These are phyloP conservation scores for Sporisorium scitamineum DNA, from an alignment of 1,284 basidiomycete genomes.

Conservation along the genomic window DNA sequence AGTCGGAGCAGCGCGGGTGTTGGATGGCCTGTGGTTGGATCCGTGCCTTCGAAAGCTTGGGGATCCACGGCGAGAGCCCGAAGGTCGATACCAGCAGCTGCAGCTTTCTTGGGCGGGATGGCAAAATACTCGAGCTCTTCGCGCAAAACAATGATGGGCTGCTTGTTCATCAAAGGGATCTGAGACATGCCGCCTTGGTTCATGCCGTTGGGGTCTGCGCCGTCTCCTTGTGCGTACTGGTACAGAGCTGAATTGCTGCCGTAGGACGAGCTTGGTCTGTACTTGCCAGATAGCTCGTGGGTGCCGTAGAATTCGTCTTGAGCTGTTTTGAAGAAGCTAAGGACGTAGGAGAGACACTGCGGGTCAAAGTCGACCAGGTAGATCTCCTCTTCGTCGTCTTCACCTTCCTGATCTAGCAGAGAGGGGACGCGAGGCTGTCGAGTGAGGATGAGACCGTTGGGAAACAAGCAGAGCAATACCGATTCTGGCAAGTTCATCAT, in stretches of 20 bases:
- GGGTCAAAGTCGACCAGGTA: conserved; percentile 98
- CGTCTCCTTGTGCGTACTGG: conserved; percentile 40
- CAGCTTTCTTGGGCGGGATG: conserved; percentile 75
- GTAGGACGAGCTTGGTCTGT: conserved; percentile 72
- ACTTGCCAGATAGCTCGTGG: conserved; percentile 80
- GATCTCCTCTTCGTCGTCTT: conserved; percentile 86
- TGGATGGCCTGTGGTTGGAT: conserved; percentile 77
- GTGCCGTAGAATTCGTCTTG: conserved; percentile 94
- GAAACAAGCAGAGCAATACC: conserved; percentile 94
- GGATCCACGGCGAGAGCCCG: conserved; percentile 13
- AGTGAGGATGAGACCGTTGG: conserved; percentile 93
- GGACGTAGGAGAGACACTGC: conserved; percentile 91
- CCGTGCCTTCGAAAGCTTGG: conserved; percentile 40
- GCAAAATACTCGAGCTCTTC: conserved; percentile 99
- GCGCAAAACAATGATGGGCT: conserved; percentile 96
- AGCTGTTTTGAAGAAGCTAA: conserved; percentile 88
- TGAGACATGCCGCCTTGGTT: conserved; percentile 62
- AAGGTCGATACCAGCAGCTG: not conserved
- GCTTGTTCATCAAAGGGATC: conserved; percentile 86
- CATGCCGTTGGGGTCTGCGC: conserved; percentile 70
- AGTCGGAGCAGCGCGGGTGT: conserved; percentile 76
- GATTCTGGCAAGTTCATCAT: conserved; percentile 99
- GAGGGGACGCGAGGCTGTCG: conserved; percentile 78
- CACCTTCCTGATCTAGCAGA: conserved; percentile 68
- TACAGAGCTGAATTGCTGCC: conserved; percentile 38